phyloP scores from a whole-genome alignment of 768 basidiomycete species.

The Boletus eberwhitei region DNA sequence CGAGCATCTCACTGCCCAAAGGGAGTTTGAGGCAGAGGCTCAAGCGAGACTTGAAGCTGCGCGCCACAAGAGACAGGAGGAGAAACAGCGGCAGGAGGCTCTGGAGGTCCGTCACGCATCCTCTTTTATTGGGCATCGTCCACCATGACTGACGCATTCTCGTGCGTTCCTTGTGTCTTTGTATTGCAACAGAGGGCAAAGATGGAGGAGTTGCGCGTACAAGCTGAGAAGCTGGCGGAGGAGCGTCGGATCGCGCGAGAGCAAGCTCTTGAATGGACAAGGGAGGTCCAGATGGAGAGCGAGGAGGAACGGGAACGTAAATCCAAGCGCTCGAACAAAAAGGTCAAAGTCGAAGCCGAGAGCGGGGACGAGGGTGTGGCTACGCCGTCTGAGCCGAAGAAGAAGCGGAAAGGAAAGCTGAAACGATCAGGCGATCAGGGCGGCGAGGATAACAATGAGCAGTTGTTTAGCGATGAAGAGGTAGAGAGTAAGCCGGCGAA shows the following conservation, averaged over 20 bases:
- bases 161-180: neutral
- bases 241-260: slow-evolving; percentile 73
- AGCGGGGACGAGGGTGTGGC: slow-evolving; percentile 47
- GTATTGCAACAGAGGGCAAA: slow-evolving; percentile 45
- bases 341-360: slow-evolving; percentile 49
- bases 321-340: slow-evolving; percentile 51
- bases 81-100: slow-evolving; percentile 62
- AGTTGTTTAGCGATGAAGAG: slow-evolving; percentile 71
- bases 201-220: slow-evolving; percentile 59
- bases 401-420: slow-evolving; percentile 75
- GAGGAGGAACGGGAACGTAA: slow-evolving; percentile 78
- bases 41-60: slow-evolving; percentile 75
- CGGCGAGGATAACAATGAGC: slow-evolving; percentile 58
- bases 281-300: slow-evolving; percentile 61
- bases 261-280: slow-evolving; percentile 75
- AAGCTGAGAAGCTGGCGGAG: slow-evolving; percentile 78
- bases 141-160: neutral
- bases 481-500: slow-evolving; percentile 53
- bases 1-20: slow-evolving; percentile 72
- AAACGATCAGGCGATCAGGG: slow-evolving; percentile 52
- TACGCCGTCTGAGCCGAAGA: slow-evolving; percentile 52
- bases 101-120: slow-evolving; percentile 51
- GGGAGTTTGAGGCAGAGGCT: slow-evolving; percentile 66
- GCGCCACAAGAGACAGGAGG: slow-evolving; percentile 73
- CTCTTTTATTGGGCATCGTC: neutral